Conservation (phyloP, 2,329 filamentous ascomycete species). For the Cercospora brassicicola region DNA sequence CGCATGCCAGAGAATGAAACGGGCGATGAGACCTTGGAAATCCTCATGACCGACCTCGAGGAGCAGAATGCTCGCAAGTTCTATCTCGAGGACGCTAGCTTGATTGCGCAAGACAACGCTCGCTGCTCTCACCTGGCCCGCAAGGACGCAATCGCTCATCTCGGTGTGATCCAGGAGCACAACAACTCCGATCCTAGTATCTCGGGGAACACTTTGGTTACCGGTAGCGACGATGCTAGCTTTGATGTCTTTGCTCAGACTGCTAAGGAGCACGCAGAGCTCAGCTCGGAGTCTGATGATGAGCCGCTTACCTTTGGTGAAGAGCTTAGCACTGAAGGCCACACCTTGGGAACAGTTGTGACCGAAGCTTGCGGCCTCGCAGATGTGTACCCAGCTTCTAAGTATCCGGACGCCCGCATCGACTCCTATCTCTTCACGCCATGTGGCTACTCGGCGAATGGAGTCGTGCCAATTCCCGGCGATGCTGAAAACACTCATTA, state of each 20-base stretch:
- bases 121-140: conserved; percentile 65
- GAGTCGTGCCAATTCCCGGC: conserved; percentile 78
- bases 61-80: conserved; percentile 66
- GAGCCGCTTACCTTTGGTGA: conserved; percentile 60
- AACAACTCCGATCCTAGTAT: conserved; percentile 42
- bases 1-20: conserved; percentile 39
- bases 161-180: conserved; percentile 60
- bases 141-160: conserved; percentile 58
- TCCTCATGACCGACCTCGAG: conserved; percentile 68
- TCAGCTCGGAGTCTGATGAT: conserved; percentile 55
- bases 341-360: conserved; percentile 87
- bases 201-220: conserved; percentile 39
- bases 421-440: conserved; percentile 96
- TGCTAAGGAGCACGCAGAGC: conserved; percentile 61
- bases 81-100: conserved; percentile 79
- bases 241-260: conserved; percentile 82
- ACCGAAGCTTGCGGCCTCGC: conserved; percentile 86
- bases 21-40: conserved; percentile 71
- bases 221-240: conserved; percentile 49
- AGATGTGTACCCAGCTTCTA: conserved; percentile 79
- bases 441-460: conserved; percentile 96
- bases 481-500: conserved; percentile 66
- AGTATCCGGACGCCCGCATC: conserved; percentile 89
- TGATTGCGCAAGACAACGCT: conserved; percentile 79
- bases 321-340: conserved; percentile 85